Conservation (phyloP, 148 eudicot genomes). For the Euryodendron excelsum region DNA sequence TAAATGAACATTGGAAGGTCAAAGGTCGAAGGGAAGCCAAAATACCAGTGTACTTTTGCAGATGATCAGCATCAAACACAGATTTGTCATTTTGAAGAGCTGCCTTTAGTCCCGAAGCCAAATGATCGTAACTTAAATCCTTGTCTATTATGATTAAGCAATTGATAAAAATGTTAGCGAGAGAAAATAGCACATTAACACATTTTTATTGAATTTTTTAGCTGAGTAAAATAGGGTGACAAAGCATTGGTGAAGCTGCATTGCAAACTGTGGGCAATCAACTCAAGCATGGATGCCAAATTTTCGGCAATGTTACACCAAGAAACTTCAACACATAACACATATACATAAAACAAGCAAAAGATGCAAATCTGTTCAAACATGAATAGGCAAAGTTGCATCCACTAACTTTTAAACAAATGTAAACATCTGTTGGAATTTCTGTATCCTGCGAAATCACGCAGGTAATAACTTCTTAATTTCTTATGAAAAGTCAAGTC, state of each 20-base stretch:
- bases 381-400: not conserved
- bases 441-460: not conserved
- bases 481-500: not conserved
- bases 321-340: not conserved
- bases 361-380: not conserved
- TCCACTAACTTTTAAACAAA: not conserved
- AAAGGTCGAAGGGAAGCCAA: not conserved
- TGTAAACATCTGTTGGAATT: not conserved
- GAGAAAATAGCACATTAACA: not conserved
- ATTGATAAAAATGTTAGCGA: not conserved
- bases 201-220: not conserved
- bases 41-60: conserved; percentile 16
- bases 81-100: conserved; percentile 70
- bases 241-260: not conserved
- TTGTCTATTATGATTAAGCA: conserved; percentile 42
- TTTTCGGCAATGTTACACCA: not conserved
- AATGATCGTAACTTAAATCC: conserved; percentile 70
- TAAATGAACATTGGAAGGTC: conserved; percentile 6
- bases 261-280: too few species aligned
- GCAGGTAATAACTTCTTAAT: not conserved
- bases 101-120: conserved; percentile 72
- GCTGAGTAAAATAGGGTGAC: not conserved
- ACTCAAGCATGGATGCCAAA: not conserved
- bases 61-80: conserved; percentile 69
- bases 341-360: not conserved